phyloP scores from a whole-genome alignment of 331 rosid genomes.

The Pyrus hybrid region DNA sequence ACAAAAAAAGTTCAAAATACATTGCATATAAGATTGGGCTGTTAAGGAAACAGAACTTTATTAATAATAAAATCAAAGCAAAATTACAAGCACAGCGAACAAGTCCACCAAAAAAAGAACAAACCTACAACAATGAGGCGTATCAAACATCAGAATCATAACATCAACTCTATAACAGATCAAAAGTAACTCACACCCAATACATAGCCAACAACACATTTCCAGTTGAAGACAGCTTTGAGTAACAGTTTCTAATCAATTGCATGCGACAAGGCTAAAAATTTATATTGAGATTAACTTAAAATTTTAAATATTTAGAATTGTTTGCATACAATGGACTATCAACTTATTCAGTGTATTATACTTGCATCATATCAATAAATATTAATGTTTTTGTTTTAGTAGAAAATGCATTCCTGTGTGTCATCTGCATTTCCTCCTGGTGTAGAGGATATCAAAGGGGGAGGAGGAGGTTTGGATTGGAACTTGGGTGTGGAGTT shows the following conservation, averaged over 20 bases:
- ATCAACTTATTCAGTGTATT: background rate
- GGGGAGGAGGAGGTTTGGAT: background rate
- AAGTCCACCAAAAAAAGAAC: background rate
- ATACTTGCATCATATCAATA: background rate
- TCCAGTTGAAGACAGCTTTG: background rate
- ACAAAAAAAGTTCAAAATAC: background rate
- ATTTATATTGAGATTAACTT: background rate
- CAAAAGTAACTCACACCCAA: background rate
- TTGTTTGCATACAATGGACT: background rate
- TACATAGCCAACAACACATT: background rate
- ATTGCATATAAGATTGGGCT: background rate
- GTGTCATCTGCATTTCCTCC: background rate
- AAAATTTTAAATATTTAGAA: background rate
- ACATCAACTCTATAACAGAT: background rate
- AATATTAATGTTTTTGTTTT: background rate
- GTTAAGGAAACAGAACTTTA: background rate
- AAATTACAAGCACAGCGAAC: background rate
- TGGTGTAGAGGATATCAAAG: background rate
- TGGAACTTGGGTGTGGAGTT: background rate
- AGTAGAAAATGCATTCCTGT: background rate
- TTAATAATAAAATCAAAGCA: background rate
- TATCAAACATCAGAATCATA: background rate
- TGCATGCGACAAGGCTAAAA: background rate
- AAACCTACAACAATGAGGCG: background rate
- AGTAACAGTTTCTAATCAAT: background rate